Percentiles rank a stretch among this genome's conserved stretches.
Evolutionary conservation across 2,329 filamentous ascomycete genomes (phyloP).

Genomic region (Aspergillus alliaceus): DNA sequence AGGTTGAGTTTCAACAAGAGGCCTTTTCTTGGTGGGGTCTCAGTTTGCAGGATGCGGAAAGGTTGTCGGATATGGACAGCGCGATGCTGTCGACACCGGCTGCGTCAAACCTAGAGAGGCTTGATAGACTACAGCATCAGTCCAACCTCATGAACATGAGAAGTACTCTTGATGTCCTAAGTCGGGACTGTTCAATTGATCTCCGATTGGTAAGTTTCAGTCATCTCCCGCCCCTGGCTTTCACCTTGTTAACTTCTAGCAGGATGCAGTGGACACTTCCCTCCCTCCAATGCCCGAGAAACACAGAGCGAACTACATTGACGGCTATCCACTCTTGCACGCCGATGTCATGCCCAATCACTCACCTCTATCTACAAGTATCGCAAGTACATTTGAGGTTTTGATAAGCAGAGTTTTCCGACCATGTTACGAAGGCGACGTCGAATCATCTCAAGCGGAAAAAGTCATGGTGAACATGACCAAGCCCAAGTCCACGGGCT

Average conservation of each 20-base stretch:
- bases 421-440: conserved; percentile 12
- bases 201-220: conserved; percentile 27
- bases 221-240: background rate
- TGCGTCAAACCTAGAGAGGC: conserved; percentile 20
- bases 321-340: conserved; percentile 56
- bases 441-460: conserved; percentile 25
- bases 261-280: conserved; percentile 62
- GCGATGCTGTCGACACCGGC: conserved; percentile 20
- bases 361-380: conserved; percentile 34
- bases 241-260: conserved; percentile 20
- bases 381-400: conserved; percentile 34
- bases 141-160: conserved; percentile 34
- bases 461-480: conserved; percentile 32
- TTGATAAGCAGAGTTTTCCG: conserved; percentile 28
- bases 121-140: conserved; percentile 30
- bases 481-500: conserved; percentile 14
- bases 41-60: conserved; percentile 60
- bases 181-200: conserved; percentile 26
- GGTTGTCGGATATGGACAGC: conserved; percentile 41
- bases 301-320: conserved; percentile 55
- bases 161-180: conserved; percentile 39
- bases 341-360: conserved; percentile 51
- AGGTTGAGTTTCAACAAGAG: conserved; percentile 66
- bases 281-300: conserved; percentile 58
- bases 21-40: conserved; percentile 68